A percentile compares a stretch with the other conserved stretches of the same genome.
Conservation (phyloP, 2,329 filamentous ascomycete genomes). For the Lachnellula cervina region DNA sequence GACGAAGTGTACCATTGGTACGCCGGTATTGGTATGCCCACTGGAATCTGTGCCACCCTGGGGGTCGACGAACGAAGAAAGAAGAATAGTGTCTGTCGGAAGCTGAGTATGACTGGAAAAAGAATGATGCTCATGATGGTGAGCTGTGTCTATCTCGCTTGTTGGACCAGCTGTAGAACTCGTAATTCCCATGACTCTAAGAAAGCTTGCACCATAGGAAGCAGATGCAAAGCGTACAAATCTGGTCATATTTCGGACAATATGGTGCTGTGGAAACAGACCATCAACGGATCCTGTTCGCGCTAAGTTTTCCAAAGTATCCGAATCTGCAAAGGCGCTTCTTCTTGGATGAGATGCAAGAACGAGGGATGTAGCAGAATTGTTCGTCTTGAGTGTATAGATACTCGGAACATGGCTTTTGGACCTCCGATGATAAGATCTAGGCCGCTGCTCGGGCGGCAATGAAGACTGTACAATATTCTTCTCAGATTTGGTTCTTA, state of each 20-base stretch:
- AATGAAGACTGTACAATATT: constrained; percentile 24
- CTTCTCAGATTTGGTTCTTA: constrained; percentile 34
- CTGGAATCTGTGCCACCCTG: constrained; percentile 46
- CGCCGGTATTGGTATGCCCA: constrained; percentile 46
- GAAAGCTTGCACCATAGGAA: constrained; percentile 59
- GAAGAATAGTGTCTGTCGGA: constrained; percentile 50
- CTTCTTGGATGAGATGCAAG: constrained; percentile 30
- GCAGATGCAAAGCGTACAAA: constrained; percentile 65
- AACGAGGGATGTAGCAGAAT: constrained; percentile 28
- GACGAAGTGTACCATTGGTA: constrained; percentile 52
- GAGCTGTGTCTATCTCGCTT: constrained; percentile 32
- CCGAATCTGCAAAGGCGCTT: constrained; percentile 25
- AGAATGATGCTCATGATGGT: constrained; percentile 56
- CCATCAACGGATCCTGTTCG: constrained; percentile 50
- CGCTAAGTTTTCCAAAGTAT: constrained; percentile 25
- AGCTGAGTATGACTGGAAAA: constrained; percentile 60
- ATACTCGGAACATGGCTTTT: constrained; percentile 43
- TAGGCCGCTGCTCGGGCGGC: constrained; percentile 8
- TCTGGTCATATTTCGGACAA: constrained; percentile 57
- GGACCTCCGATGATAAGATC: constrained; percentile 29
- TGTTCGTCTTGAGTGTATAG: constrained; percentile 53
- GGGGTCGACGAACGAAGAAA: constrained; percentile 53
- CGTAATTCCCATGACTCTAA: constrained; percentile 59
- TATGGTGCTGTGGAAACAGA: constrained; percentile 54
- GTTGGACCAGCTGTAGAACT: constrained; percentile 40